phyloP scores from a whole-genome alignment of 164 flowering plant species.

The Nymphaea thermarum region DNA sequence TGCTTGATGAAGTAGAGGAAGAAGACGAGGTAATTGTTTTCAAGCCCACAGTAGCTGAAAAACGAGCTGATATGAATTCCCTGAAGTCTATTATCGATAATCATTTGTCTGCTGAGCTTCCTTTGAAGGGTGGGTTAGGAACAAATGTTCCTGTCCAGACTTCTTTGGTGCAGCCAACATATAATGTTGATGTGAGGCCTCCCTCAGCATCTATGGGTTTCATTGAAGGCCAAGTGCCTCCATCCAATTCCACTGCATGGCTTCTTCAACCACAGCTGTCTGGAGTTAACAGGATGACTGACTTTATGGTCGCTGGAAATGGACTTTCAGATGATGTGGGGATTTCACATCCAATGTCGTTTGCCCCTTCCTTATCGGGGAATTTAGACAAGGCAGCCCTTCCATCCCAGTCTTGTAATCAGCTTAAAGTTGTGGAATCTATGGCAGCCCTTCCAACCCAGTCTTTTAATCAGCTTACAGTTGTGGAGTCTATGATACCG shows the following conservation, averaged over 20 bases:
- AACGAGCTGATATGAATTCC: conserved; percentile 21
- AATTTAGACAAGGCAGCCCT: not conserved
- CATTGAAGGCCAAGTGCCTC: conserved; percentile 8
- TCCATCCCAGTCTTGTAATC: conserved; percentile 2
- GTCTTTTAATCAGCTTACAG: conserved; percentile 6
- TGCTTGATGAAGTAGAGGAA: conserved; percentile 40
- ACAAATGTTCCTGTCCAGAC: not conserved
- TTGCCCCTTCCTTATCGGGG: conserved; percentile 23
- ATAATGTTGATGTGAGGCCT: not conserved
- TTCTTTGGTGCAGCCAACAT: not conserved
- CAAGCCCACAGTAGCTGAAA: conserved; percentile 56
- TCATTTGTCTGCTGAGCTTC: conserved; percentile 18
- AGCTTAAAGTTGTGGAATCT: conserved; percentile 21
- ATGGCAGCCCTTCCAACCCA: not conserved
- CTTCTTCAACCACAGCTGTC: conserved; percentile 27
- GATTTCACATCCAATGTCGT: conserved; percentile 18
- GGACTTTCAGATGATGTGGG: conserved; percentile 26
- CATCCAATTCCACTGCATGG: conserved; percentile 34
- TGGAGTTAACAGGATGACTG: conserved; percentile 34
- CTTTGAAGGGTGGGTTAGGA: conserved; percentile 15
- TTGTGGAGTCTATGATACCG: conserved; percentile 31
- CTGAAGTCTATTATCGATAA: conserved; percentile 16
- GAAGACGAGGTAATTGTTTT: conserved; percentile 95
- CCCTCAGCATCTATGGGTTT: not conserved
- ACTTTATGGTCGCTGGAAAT: conserved; percentile 40